Conservation (phyloP, 306 rosid genomes). For the Acacia acuminata region DNA sequence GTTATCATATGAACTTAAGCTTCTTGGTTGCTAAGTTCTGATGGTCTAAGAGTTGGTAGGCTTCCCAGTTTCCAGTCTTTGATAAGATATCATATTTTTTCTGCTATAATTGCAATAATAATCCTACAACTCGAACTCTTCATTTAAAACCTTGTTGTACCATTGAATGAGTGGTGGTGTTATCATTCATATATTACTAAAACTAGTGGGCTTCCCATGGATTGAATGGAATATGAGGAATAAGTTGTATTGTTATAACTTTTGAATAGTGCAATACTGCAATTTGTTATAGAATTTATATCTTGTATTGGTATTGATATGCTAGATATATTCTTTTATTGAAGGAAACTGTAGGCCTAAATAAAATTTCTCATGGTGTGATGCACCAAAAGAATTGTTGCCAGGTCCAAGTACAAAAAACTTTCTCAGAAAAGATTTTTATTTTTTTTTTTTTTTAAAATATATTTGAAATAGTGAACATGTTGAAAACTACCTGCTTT, state of each 20-base stretch:
- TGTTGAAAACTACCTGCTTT: neutral
- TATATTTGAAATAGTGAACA: neutral
- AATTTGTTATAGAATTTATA: neutral
- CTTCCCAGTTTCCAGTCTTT: neutral
- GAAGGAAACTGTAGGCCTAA: neutral
- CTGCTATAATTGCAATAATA: neutral
- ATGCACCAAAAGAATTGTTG: neutral
- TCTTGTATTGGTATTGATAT: neutral
- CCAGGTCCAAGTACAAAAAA: neutral
- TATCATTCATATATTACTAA: slow-evolving; percentile 14
- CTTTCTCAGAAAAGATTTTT: neutral
- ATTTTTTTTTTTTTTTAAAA: too few relatives aligned
- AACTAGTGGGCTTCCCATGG: neutral
- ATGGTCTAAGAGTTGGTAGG: neutral
- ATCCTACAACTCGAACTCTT: neutral
- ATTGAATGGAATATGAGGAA: neutral
- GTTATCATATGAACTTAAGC: neutral
- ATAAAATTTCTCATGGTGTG: neutral
- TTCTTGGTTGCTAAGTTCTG: neutral
- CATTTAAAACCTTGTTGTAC: neutral
- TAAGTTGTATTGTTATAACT: neutral
- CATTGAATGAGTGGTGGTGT: neutral
- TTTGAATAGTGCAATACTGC: neutral
- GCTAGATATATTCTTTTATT: neutral
- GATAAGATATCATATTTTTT: neutral